A percentile compares a stretch with the other conserved stretches of the same genome.
Conservation (phyloP, 2,329 filamentous ascomycete genomes). For the Trichoderma guizhouense region DNA sequence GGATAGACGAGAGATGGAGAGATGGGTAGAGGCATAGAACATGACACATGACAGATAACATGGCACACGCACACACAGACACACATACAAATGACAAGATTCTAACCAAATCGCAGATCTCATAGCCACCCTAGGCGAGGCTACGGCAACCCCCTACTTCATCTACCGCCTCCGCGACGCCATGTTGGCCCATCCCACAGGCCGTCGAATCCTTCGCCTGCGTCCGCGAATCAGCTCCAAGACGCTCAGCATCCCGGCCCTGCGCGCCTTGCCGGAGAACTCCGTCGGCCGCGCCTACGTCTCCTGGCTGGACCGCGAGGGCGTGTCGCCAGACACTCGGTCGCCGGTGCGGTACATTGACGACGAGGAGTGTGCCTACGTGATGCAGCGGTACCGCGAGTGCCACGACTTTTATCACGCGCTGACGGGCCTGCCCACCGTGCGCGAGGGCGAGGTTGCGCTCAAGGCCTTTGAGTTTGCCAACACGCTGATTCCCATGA, state of each 20-base stretch:
- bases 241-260: conserved; percentile 60
- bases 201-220: conserved; percentile 85
- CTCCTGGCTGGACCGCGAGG: conserved; percentile 88
- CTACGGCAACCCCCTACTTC: conserved; percentile 92
- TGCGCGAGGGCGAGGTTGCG: conserved; percentile 95
- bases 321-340: conserved; percentile 88
- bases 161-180: conserved; percentile 85
- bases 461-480: conserved; percentile 97
- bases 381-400: conserved; percentile 97
- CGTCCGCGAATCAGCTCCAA: conserved; percentile 84
- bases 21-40: neutral
- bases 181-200: conserved; percentile 82
- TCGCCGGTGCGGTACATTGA: conserved; percentile 83
- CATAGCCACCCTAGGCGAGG: conserved; percentile 90
- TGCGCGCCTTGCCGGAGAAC: conserved; percentile 69
- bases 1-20: neutral
- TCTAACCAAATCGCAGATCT: conserved; percentile 58
- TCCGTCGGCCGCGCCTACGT: conserved; percentile 81
- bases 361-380: conserved; percentile 92
- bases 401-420: conserved; percentile 98
- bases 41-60: neutral
- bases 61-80: neutral
- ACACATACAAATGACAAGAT: neutral
- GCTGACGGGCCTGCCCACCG: conserved; percentile 81
- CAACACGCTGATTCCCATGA: conserved; percentile 94